A percentile compares a stretch with the other conserved stretches of the same genome.
These are phyloP conservation scores for Termitomyces sp. DNA, from an alignment of 768 basidiomycete genomes.

Conservation along the genomic window DNA sequence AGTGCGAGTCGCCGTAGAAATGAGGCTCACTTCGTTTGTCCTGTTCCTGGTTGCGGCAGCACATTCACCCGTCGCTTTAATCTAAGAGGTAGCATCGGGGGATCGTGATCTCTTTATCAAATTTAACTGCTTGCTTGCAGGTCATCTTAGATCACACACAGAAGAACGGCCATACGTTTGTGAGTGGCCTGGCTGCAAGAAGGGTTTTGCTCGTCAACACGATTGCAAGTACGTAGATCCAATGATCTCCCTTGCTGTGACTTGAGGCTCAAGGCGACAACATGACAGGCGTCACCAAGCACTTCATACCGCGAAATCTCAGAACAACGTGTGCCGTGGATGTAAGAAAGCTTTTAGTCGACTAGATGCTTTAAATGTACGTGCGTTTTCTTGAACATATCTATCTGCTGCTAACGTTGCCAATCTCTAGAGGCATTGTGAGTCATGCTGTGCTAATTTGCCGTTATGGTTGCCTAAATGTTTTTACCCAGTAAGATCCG, in stretches of 20 bases:
- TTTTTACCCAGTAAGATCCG: constrained; percentile 65
- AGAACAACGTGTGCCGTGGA: constrained; percentile 83
- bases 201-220: constrained; percentile 92
- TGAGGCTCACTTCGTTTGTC: constrained; percentile 90
- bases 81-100: constrained; percentile 55
- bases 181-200: constrained; percentile 91
- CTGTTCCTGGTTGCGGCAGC: constrained; percentile 92
- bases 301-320: constrained; percentile 78
- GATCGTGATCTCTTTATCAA: neutral
- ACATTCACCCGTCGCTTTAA: constrained; percentile 96
- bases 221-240: constrained; percentile 82
- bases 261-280: constrained; percentile 3
- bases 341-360: constrained; percentile 95
- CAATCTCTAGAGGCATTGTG: constrained; percentile 67
- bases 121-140: constrained; percentile 31
- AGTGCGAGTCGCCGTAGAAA: constrained; percentile 87
- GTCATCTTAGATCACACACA: constrained; percentile 92
- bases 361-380: constrained; percentile 89
- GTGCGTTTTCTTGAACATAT: constrained; percentile 29
- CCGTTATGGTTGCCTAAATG: constrained; percentile 17
- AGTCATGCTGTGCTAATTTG: constrained; percentile 29
- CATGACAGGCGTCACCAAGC: constrained; percentile 86
- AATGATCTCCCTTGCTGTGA: neutral
- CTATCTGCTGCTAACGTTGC: constrained; percentile 12
- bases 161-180: constrained; percentile 94